A percentile compares a stretch with the other conserved stretches of the same genome.
Evolutionary conservation across 495 filamentous ascomycete genomes (phyloP).

Genomic region (Diplogelasinospora grovesii): DNA sequence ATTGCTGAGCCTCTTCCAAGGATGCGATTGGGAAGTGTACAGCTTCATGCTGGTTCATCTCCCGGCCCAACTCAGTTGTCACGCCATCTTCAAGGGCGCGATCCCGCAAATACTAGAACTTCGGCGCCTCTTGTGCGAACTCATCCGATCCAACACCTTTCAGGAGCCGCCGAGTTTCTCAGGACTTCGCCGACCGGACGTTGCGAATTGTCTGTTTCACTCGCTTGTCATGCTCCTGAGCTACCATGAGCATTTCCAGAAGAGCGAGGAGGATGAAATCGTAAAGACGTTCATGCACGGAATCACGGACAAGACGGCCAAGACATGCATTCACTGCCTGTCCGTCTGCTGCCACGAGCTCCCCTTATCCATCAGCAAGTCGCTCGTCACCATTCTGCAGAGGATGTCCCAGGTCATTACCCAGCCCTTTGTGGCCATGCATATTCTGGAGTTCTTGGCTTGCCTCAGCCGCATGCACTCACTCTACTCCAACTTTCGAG

Average conservation of each 20-base stretch:
- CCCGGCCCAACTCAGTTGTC: conserved; percentile 83
- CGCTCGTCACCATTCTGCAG: conserved; percentile 72
- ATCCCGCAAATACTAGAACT: conserved; percentile 67
- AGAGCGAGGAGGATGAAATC: conserved; percentile 80
- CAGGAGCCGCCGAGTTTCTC: conserved; percentile 67
- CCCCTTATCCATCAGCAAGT: conserved; percentile 72
- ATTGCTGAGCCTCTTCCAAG: conserved; percentile 64
- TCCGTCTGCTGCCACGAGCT: conserved; percentile 92
- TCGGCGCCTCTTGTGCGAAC: conserved; percentile 71
- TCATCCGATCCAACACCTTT: conserved; percentile 66
- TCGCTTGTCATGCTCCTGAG: conserved; percentile 75
- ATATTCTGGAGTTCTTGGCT: conserved; percentile 88
- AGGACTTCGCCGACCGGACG: conserved; percentile 78
- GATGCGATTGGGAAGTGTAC: conserved; percentile 89
- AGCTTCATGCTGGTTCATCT: conserved; percentile 83
- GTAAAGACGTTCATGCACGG: conserved; percentile 78
- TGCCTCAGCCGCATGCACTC: conserved; percentile 78
- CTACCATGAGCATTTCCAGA: conserved; percentile 79
- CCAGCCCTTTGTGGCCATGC: conserved; percentile 79
- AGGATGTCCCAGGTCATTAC: conserved; percentile 95
- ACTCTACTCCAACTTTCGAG: conserved; percentile 77
- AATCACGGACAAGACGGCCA: conserved; percentile 76
- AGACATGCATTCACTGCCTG: conserved; percentile 88
- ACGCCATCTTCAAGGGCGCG: conserved; percentile 69
- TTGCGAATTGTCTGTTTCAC: conserved; percentile 81